Percentiles rank a stretch among this genome's conserved stretches.
Conservation (phyloP, 1,284 basidiomycete genomes). For the Mycosarcoma maydis region DNA sequence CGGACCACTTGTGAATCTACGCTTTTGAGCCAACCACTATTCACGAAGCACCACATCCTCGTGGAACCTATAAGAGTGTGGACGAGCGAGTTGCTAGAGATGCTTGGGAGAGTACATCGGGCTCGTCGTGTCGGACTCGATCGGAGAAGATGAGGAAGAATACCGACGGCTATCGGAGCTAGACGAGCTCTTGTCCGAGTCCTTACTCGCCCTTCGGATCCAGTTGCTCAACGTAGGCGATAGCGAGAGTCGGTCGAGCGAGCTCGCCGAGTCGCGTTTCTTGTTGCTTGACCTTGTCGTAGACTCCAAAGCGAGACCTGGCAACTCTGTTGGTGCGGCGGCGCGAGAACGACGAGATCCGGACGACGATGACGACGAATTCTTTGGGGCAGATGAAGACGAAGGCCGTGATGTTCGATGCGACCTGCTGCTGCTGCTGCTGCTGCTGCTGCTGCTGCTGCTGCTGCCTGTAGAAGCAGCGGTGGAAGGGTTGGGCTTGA, state of each 20-base stretch:
- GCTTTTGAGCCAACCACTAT: too few species aligned
- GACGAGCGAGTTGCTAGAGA: too few species aligned
- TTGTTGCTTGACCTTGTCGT: slow-evolving; percentile 13
- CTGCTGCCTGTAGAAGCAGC: not conserved
- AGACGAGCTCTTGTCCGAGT: slow-evolving; percentile 30
- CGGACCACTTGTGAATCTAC: too few species aligned
- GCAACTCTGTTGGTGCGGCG: slow-evolving; percentile 6
- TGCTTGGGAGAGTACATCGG: slow-evolving; percentile 17
- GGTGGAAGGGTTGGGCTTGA: slow-evolving; percentile 12
- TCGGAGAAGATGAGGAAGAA: not conserved
- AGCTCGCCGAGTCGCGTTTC: slow-evolving; percentile 19
- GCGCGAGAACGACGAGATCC: slow-evolving; percentile 1
- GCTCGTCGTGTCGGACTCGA: slow-evolving; percentile 1
- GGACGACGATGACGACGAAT: not conserved
- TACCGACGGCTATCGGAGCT: not conserved
- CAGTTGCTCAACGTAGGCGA: slow-evolving; percentile 28
- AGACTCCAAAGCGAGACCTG: not conserved
- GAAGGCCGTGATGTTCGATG: slow-evolving; percentile 1
- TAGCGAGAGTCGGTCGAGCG: slow-evolving; percentile 16
- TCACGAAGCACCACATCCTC: too few species aligned
- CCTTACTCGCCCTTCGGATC: slow-evolving; percentile 26
- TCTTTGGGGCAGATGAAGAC: slow-evolving; percentile 1
- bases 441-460: not conserved
- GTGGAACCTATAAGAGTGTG: too few species aligned
- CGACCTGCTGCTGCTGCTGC: not conserved